Percentiles rank a stretch among this genome's conserved stretches.
Conservation (phyloP, 169 alveolate genomes). For the Cryptosporidium xiaoi region DNA sequence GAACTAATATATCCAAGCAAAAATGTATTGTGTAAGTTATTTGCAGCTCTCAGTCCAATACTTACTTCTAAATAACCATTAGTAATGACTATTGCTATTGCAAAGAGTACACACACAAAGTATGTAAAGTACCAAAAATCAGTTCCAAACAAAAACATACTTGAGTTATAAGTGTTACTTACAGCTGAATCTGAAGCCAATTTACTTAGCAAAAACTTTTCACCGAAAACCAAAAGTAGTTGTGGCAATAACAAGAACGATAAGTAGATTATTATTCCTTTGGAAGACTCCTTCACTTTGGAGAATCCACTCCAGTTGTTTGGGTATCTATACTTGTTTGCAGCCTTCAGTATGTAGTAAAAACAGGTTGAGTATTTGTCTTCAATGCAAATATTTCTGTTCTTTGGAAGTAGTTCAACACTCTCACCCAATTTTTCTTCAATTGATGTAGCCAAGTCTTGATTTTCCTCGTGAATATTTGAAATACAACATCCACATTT, state of each 20-base stretch:
- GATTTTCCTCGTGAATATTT: no score
- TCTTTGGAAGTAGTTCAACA: background rate
- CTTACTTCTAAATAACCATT: conserved; percentile 47
- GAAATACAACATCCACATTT: background rate
- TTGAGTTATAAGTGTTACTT: background rate
- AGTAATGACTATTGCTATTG: conserved; percentile 21
- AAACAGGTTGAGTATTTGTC: conserved; percentile 29
- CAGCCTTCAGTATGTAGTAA: conserved; percentile 55
- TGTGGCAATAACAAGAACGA: conserved; percentile 21
- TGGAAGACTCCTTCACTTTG: conserved; percentile 21
- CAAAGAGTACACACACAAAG: conserved; percentile 9
- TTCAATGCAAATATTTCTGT: background rate
- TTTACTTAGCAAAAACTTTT: conserved; percentile 24
- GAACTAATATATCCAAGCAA: conserved; percentile 68
- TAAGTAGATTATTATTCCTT: conserved; percentile 27
- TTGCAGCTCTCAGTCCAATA: conserved; percentile 69
- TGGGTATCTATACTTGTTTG: conserved; percentile 36
- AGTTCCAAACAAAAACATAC: background rate
- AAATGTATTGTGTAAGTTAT: conserved; percentile 42
- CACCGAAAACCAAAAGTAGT: conserved; percentile 39
- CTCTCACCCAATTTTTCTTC: background rate
- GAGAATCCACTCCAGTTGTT: conserved; percentile 13
- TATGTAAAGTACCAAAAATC: conserved; percentile 45
- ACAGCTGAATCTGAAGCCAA: background rate
- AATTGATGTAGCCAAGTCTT: background rate